Evolutionary conservation across 768 basidiomycete species (phyloP).

Genomic region (Mycena floridula): DNA sequence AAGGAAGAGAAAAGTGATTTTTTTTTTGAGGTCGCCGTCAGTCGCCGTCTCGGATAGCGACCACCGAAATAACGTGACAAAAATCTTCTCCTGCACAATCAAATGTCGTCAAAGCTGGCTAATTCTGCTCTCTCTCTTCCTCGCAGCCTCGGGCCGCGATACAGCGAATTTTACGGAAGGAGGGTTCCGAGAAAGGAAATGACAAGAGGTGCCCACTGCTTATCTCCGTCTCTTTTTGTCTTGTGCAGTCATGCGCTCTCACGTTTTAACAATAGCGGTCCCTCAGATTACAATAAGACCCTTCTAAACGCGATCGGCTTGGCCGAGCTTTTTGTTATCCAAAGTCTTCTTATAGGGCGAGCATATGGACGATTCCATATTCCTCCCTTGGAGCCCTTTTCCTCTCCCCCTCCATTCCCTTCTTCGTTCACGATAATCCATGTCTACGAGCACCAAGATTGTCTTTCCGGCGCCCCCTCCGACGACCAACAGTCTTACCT

Average conservation of each 20-base stretch:
- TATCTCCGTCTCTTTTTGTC: neutral
- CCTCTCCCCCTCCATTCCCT: constrained; percentile 1
- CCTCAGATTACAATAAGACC: neutral
- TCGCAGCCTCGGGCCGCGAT: too few relatives aligned
- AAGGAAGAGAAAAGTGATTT: too few relatives aligned
- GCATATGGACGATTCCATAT: neutral
- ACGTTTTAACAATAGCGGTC: neutral
- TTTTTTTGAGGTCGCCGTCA: too few relatives aligned
- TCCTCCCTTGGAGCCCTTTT: neutral
- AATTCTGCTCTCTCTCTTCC: too few relatives aligned
- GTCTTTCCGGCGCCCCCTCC: constrained; percentile 47
- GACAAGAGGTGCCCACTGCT: too few relatives aligned
- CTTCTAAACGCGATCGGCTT: too few relatives aligned
- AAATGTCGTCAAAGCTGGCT: too few relatives aligned
- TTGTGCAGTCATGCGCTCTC: neutral
- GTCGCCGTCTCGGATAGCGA: too few relatives aligned
- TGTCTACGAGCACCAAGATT: constrained; percentile 22
- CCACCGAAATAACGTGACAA: too few relatives aligned
- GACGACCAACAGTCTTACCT: constrained; percentile 49
- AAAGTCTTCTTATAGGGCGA: neutral
- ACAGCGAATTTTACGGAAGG: too few relatives aligned
- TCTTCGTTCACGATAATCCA: constrained; percentile 1
- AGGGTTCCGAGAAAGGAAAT: too few relatives aligned
- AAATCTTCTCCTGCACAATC: too few relatives aligned
- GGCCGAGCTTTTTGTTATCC: neutral